Base-by-base conservation (phyloP, 306 rosid genomes). In the Potentilla sterilis region DNA sequence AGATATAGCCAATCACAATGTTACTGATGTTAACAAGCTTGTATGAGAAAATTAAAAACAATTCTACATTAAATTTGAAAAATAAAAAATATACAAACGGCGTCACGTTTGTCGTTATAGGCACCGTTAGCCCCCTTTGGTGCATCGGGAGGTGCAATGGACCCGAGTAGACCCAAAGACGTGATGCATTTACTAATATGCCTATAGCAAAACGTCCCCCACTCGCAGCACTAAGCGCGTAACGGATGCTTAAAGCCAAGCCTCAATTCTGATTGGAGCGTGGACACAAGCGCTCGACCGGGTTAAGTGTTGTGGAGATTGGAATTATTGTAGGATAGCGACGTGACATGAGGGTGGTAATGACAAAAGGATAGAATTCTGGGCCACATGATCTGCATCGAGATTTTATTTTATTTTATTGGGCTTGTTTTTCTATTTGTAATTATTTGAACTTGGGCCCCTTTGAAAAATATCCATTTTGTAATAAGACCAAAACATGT, bases 151-250 rank as follows among this genome's bases (percentile, higher is more conserved):
- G 28, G n/a, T 15, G 74, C 21, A 46, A 52, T 40, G 77, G 65
- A 52, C 70, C 76, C 81, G 61, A 69, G 12, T 35, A 34, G 70
- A 67, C 65, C 79, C 81, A 72, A 41, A 71, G 78, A 77, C 78
- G 78, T 77, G 78, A n/a, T 79, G 68, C 73, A 42, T 37, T 67
- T 59, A 68, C 84, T 46, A 76, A 21, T 58, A 8, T 32, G 68
- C 57, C 63, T 57, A 14, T 3, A 1, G 4, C 62, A n/a, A 46
- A 28, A 7, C 7, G 63, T 12, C 3, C 18, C 40, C 76, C 65
- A 72, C 64, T 22, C 75, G 41, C 64, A 0, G 3, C 5, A 6
- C 0, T 0, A 3, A 9, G 74, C 37, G 57, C 67, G 80, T 75
- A 0, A 1, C 0, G 2, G 11, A 4, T 16, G n/a, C 15, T 1